Base-by-base conservation (phyloP, 176 grass and related monocot species). In the Areca catechu region DNA sequence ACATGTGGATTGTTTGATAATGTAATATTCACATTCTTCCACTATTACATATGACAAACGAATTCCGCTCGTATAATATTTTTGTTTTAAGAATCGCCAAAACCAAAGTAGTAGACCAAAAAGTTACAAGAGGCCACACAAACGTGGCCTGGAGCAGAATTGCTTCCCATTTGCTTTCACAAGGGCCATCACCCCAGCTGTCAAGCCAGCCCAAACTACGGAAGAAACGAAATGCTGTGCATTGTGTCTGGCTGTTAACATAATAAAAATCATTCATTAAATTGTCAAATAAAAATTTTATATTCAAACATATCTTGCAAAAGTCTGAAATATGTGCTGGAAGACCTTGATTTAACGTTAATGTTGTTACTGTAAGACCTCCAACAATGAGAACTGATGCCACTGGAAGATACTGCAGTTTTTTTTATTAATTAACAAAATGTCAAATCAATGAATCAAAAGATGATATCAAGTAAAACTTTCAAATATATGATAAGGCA, bases 131-230 rank as follows among this genome's bases (percentile, higher is more conserved):
- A 93, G 81, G 52, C 84, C 70, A 68, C 94, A 85, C 63, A 93
- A 68, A 24, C 81, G 88, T 62, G 94, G 94, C 53, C 84, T 86
- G 66, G 94, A 93, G 56, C 94, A 98, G 66, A 98, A 83, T 25
- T 86, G 94, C 63, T 89, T 92, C 17, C 88, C 94, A 77, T 98
- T 98, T 22, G 94, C 79, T 89, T 93, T 98, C 63, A 89, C 81
- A 79, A 89, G 69, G 51, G 78, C 93, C 56, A 89, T n/a, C 28
- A 98, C 57, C 64, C 93, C 88, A 49, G 71, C 84, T 22, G 88
- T 89, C 70, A 98, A 61, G 56, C 93, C 84, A 0, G 66, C 81
- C 9, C 74, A 83, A 61, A 98, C n/a, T 50, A 98, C 53, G 16
- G 84, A 83, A 3, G 93, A 71, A 37, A 84, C 62, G 18, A 82